Evolutionary conservation across 805 yeast genomes (phyloP).

Genomic region (Saturnispora silvae): DNA sequence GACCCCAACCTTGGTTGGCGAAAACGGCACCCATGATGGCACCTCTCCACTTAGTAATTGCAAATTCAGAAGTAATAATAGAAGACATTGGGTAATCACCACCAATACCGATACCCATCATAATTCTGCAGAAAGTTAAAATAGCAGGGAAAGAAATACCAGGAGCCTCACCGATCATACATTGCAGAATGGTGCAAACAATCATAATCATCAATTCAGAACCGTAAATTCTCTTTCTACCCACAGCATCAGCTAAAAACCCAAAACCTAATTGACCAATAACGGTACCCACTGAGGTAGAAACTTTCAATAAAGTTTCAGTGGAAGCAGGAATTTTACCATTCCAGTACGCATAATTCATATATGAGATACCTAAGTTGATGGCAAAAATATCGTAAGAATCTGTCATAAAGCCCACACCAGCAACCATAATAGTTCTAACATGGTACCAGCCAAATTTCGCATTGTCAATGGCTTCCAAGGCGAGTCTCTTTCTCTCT

Average conservation of each 20-base stretch:
- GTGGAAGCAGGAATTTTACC: slow-evolving; percentile 57
- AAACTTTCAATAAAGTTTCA: slow-evolving; percentile 67
- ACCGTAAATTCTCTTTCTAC: slow-evolving; percentile 86
- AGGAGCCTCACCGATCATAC: slow-evolving; percentile 59
- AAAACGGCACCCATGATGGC: slow-evolving; percentile 95
- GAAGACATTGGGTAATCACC: slow-evolving; percentile 94
- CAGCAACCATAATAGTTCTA: slow-evolving; percentile 78
- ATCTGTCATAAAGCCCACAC: slow-evolving; percentile 91
- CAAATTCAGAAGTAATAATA: slow-evolving; percentile 85
- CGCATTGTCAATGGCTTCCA: slow-evolving; percentile 75
- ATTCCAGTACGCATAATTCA: slow-evolving; percentile 66
- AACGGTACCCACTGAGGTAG: slow-evolving; percentile 91
- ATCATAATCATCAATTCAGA: slow-evolving; percentile 78
- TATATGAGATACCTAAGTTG: slow-evolving; percentile 70
- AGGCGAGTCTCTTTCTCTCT: slow-evolving; percentile 77
- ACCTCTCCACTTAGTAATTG: slow-evolving; percentile 96
- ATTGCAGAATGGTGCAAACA: slow-evolving; percentile 66
- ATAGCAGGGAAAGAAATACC: slow-evolving; percentile 69
- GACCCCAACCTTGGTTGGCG: slow-evolving; percentile 97
- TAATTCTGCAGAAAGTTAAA: slow-evolving; percentile 65
- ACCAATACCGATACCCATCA: slow-evolving; percentile 95
- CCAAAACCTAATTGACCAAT: slow-evolving; percentile 86
- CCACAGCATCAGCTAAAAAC: slow-evolving; percentile 65
- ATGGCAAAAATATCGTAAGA: slow-evolving; percentile 89
- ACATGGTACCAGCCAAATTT: slow-evolving; percentile 75